Evolutionary conservation across 2,329 filamentous ascomycete genomes (phyloP).

Genomic region (Talaromyces funiculosus): DNA sequence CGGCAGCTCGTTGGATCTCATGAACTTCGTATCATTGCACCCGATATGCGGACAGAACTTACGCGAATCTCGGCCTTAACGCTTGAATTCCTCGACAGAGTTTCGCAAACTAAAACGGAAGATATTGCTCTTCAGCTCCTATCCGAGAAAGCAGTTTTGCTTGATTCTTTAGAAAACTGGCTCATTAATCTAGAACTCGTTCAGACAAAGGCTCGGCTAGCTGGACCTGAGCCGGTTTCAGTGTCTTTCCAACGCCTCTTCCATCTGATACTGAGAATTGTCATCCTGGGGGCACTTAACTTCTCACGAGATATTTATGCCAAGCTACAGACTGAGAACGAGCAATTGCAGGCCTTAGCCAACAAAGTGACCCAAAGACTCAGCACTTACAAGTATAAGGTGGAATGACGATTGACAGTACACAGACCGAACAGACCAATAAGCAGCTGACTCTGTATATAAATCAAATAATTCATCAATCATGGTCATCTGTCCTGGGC

Average conservation of each 20-base stretch:
- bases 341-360: not conserved
- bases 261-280: conserved; percentile 6
- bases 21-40: conserved; percentile 7
- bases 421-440: conserved; percentile 5
- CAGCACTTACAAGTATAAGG: conserved; percentile 1
- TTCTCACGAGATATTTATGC: not conserved
- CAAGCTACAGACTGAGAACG: conserved; percentile 2
- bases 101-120: not conserved
- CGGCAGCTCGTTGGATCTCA: not conserved
- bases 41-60: conserved; percentile 12
- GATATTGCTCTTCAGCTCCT: not conserved
- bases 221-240: conserved; percentile 1
- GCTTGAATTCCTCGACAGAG: conserved; percentile 8
- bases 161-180: conserved; percentile 8
- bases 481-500: not conserved
- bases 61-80: not conserved
- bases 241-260: conserved; percentile 8
- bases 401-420: not conserved
- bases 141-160: conserved; percentile 3
- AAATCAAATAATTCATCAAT: not conserved
- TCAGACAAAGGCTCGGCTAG: not conserved
- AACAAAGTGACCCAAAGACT: conserved; percentile 5
- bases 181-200: not conserved
- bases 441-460: not conserved
- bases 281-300: conserved; percentile 8